Evolutionary conservation across 2,329 filamentous ascomycete genomes (phyloP).

Genomic region (Penicillium expansum): DNA sequence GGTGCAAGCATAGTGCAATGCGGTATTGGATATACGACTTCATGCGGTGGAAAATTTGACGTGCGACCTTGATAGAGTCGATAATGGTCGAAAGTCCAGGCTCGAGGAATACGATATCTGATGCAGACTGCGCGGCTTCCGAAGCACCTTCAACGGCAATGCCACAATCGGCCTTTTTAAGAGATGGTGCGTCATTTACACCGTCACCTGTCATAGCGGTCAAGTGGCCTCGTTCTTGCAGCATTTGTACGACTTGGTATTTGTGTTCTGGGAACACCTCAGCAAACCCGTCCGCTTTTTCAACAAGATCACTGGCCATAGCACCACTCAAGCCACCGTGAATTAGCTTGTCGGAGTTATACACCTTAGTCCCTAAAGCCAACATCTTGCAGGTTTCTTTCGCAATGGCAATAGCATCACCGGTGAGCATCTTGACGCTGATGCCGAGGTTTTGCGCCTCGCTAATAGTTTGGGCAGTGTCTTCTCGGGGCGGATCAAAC

Average conservation of each 20-base stretch:
- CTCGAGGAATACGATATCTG: constrained; percentile 72
- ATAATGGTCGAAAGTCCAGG: constrained; percentile 70
- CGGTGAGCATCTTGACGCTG: constrained; percentile 77
- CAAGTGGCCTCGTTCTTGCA: constrained; percentile 68
- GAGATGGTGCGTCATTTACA: constrained; percentile 70
- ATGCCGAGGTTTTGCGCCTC: constrained; percentile 74
- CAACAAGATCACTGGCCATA: constrained; percentile 71
- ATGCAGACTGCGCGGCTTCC: constrained; percentile 69
- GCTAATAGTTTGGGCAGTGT: constrained; percentile 73
- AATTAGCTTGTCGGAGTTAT: constrained; percentile 75
- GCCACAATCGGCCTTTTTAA: constrained; percentile 72
- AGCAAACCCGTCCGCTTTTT: constrained; percentile 70
- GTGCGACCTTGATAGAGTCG: constrained; percentile 69
- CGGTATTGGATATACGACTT: constrained; percentile 76
- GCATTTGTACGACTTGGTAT: constrained; percentile 72
- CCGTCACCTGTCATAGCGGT: constrained; percentile 74
- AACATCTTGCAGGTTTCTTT: constrained; percentile 83
- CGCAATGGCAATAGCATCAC: constrained; percentile 74
- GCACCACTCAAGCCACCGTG: constrained; percentile 70
- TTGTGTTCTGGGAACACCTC: constrained; percentile 75
- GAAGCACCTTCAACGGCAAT: constrained; percentile 71
- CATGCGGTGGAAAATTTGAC: constrained; percentile 76
- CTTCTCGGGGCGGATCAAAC: constrained; percentile 76
- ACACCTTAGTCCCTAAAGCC: constrained; percentile 73
- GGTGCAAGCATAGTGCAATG: constrained; percentile 70